Conservation (phyloP, 257 asterid species). For the Gynochthodes officinalis region DNA sequence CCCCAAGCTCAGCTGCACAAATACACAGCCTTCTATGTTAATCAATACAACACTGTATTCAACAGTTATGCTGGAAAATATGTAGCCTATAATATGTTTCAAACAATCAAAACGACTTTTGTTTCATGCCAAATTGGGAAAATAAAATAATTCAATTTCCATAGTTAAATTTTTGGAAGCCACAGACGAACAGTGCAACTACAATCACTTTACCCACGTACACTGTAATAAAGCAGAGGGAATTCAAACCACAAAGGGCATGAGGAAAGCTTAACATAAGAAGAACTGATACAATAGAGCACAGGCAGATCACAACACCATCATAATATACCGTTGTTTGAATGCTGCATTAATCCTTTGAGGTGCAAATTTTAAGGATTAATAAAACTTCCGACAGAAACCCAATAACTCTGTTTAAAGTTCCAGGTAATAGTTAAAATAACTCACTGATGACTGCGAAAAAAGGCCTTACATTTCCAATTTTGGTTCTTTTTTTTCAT, state of each 20-base stretch:
- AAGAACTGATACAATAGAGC: too few species aligned
- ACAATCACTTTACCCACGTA: neutral
- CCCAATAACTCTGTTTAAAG: neutral
- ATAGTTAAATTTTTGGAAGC: neutral
- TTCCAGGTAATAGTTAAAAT: neutral
- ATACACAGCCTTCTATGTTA: neutral
- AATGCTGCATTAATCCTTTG: neutral
- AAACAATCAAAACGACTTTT: neutral
- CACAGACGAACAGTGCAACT: neutral
- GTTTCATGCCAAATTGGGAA: neutral
- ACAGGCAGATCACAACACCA: neutral
- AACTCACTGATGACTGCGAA: too few species aligned
- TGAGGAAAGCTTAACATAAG: too few species aligned
- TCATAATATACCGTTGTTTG: neutral
- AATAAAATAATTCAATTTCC: neutral
- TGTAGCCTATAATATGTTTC: neutral
- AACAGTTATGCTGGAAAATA: neutral
- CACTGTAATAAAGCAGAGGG: neutral
- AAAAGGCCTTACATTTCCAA: neutral
- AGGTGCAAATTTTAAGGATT: neutral
- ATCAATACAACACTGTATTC: neutral
- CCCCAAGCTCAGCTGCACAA: constrained; percentile 17
- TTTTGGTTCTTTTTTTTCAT: neutral
- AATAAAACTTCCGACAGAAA: neutral
- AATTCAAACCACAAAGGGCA: neutral